Evolutionary conservation across 306 rosid species (phyloP), one percentile per base, ranked within the genome.

Genomic region (Begonia fuchsioides): DNA sequence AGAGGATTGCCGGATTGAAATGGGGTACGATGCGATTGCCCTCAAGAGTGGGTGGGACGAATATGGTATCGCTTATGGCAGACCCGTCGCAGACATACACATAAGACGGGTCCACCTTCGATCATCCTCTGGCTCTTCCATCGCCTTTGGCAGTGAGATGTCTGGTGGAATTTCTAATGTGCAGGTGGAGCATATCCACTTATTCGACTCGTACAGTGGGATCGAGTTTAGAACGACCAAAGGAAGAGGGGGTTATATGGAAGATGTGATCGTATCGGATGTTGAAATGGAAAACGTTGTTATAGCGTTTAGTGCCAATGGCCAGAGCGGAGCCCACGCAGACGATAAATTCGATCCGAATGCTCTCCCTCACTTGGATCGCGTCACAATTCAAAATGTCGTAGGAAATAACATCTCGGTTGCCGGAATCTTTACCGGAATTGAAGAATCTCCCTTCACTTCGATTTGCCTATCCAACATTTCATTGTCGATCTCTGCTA

Each of bases 11-110:
- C 67, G 52, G 52, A 68, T 92, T 43, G 50, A 60, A 51, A 68
- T 73, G 53, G 98, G 98, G 17, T 72, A 71, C 61, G 98, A 92
- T 59, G 93, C 93, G 60, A 88, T 88, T 59, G 72, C 88, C 39
- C 79, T 83, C 26, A 76, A 88, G 84, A 88, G 95, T 51, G 96
- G 96, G n/a, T 88, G 96, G 96, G 96, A 88, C 26, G 93, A 88
- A 57, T 88, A 88, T 15, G 96, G 96, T 47, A 83, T 83, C 17
- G 69, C 78, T 59, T 88, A 73, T 56, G 96, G 93, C 39, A 72
- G 88, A 74, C 93, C 96, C n/a, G 73, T 94, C 8, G 62, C 56
- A 62, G 68, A 83, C 57, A 80, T 88, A 7, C 96, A 88, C 72
- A 74, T 88, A 60, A 68, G 90, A 62, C 66, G 77, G 52, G 79